Base-by-base conservation (phyloP, 495 filamentous ascomycete genomes). In the Trichoderma gamsii region DNA sequence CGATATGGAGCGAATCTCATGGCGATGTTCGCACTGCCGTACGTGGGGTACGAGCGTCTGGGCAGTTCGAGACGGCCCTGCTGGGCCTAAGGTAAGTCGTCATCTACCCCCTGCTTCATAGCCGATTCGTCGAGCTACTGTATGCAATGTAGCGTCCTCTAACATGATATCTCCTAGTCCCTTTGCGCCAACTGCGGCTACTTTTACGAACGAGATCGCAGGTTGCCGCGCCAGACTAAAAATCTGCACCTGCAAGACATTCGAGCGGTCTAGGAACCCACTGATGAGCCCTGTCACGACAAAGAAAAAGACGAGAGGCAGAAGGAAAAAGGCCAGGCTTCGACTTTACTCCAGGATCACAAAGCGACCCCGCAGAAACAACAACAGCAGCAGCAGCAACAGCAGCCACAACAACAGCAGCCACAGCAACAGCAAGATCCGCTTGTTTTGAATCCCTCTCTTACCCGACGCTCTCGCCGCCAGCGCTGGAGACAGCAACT, bases 111-210 rank as follows among this genome's bases (percentile, higher is more conserved):
- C 29, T 16, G 18, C 63, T n/a, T 64, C 52, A 66, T 32, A 21
- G 21, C 43, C 25, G n/a, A 2, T 25, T 51, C 70, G 29, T 11
- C 27, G 12, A 6, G n/a, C n/a, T n/a, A n/a, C n/a, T n/a, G n/a
- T n/a, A n/a, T n/a, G n/a, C n/a, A n/a, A n/a, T n/a, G n/a, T n/a
- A n/a, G n/a, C n/a, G n/a, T n/a, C n/a, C 69, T 23, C 72, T 69
- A 63, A 73, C 68, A 11, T 32, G 61, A 64, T 23, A n/a, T 21
- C 52, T 9, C 56, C 11, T 69, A 97, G 93, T 90, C 92, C 27
- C 86, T 99, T 25, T 99, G 95, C 79, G 89, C 90, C 77, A 98
- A 97, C 74, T 99, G 95, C 79, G 94, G 92, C 67, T 89, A 92
- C 65, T 79, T 92, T 5, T 97, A 88, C 73, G 94, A 97, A 73